Evolutionary conservation across 139 green algal species (phyloP), one percentile per base, ranked within the genome.

Genomic region (Haematococcus sp.): DNA sequence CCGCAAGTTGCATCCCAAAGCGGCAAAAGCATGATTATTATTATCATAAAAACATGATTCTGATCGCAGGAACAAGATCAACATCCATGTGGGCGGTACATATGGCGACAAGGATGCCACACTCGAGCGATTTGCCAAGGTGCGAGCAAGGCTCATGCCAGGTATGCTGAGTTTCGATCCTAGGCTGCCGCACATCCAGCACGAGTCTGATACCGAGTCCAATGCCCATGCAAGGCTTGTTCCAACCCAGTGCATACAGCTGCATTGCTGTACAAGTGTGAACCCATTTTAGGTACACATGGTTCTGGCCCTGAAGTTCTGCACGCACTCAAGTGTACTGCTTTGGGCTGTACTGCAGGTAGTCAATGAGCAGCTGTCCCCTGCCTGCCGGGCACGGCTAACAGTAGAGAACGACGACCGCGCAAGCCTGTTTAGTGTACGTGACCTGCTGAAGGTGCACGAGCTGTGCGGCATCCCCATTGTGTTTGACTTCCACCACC

Each of bases 401-500:
- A 91, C 87, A 2, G 76, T 93, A 40, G 88, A 93, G 76, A 93
- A 93, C 46, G 88, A 93, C 56, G 88, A 93, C 76, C 55, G 77
- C 4, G 52, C 77, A 9, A 73, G 20, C 67, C 67, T 81, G 51
- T 93, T 82, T 70, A 82, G 73, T 49, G 58, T 89, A 13, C 19
- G 25, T 0, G 87, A 92, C 74, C 78, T 92, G 65, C 58, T 87
- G 32, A 55, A 63, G 25, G 55, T 92, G 35, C 71, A 83, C 58
- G 3, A 49, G 9, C 55, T 80, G 46, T 69, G 32, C 19, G 30
- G 63, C 55, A 71, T 89, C 19, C 88, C 88, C 43, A 81, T 93
- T 3, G 85, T 91, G 4, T 93, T 91, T 75, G 88, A 93, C 74
- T 93, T 93, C 63, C 88, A 93, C 70, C 88, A 93, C 75, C 78